A percentile compares a stretch with the other conserved stretches of the same genome.
phyloP scores from a whole-genome alignment of 73 alveolate species.

The Paramecium sonneborni region DNA sequence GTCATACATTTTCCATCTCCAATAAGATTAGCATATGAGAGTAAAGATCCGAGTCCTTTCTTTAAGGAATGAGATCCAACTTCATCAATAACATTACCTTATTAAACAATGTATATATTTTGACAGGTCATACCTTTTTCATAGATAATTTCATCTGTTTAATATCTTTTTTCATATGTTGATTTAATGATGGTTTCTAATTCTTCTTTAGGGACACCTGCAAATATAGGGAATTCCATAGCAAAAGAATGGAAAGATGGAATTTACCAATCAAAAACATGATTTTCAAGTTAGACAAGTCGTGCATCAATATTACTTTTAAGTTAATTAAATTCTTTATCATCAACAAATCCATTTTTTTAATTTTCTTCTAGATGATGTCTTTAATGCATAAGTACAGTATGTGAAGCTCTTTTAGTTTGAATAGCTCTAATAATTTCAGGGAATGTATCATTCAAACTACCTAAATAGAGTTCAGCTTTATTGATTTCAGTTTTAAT shows the following conservation, averaged over 20 bases:
- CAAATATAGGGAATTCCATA: conserved; percentile 60
- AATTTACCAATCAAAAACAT: conserved; percentile 56
- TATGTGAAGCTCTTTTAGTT: conserved; percentile 73
- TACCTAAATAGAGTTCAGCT: conserved; percentile 63
- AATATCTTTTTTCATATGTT: conserved; percentile 18
- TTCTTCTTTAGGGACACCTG: conserved; percentile 46
- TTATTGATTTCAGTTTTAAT: conserved; percentile 22
- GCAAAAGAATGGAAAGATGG: conserved; percentile 60
- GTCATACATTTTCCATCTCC: conserved; percentile 24
- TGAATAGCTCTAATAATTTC: conserved; percentile 73
- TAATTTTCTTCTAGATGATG: conserved; percentile 53
- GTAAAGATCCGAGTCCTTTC: conserved; percentile 60
- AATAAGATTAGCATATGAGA: conserved; percentile 56
- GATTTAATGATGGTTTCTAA: conserved; percentile 32
- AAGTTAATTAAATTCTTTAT: conserved; percentile 43
- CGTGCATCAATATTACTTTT: conserved; percentile 47
- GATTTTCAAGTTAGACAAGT: conserved; percentile 55
- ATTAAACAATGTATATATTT: conserved; percentile 30
- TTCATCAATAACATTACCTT: conserved; percentile 64
- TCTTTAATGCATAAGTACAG: conserved; percentile 60
- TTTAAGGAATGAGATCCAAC: conserved; percentile 33
- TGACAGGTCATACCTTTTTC: conserved; percentile 60
- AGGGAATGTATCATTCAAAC: conserved; percentile 63
- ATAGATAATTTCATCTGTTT: conserved; percentile 53
- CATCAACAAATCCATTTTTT: conserved; percentile 62